Evolutionary conservation across 2,329 filamentous ascomycete species (phyloP), one percentile per base, ranked within the genome.

Genomic region (Fusarium aywerte): DNA sequence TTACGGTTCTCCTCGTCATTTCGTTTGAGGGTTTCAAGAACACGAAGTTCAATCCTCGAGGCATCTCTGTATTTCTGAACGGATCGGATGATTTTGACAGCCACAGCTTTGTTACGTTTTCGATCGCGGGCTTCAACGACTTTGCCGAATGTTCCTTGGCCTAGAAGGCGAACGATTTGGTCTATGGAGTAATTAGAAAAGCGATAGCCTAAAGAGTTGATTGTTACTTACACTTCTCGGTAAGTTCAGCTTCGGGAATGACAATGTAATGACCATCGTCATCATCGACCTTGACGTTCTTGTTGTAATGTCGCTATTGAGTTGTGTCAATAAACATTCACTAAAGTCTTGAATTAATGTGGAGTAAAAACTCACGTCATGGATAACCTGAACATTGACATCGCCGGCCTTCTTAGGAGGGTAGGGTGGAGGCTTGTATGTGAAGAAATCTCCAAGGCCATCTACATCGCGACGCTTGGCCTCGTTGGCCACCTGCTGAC

Each of bases 21-120:
- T 40, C 92, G 92, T 69, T 94, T 91, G 44, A 99, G 83, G 0
- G 96, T 99, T 58, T 94, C 93, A 13, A 99, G 83, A 5, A 99
- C 96, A 62, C 96, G 89, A 33, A 99, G 83, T 77, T 99, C 96
- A 73, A 99, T 99, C 67, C 93, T 89, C 10, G 92, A 97, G 33
- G 96, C 96, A 80, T 99, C 96, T 44, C 96, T 90, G 76, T 99
- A 99, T 78, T 99, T 99, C 76, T 97, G 96, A 13, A 99, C 96
- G 2, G 96, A 97, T 71, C 96, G 90, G 69, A 99, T 98, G 78
- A 99, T 97, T 79, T 99, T 99, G 79, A 99, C 93, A 32, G 96
- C 96, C 36, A 97, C 96, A 7, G 84, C 77, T 76, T 94, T 92
- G 70, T 90, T 90, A 66, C 89, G 89, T 73, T 87, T 87, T 62